These are phyloP conservation scores for Litsea cubeba DNA, from an alignment of 164 flowering plant genomes.

Conservation along the genomic window DNA sequence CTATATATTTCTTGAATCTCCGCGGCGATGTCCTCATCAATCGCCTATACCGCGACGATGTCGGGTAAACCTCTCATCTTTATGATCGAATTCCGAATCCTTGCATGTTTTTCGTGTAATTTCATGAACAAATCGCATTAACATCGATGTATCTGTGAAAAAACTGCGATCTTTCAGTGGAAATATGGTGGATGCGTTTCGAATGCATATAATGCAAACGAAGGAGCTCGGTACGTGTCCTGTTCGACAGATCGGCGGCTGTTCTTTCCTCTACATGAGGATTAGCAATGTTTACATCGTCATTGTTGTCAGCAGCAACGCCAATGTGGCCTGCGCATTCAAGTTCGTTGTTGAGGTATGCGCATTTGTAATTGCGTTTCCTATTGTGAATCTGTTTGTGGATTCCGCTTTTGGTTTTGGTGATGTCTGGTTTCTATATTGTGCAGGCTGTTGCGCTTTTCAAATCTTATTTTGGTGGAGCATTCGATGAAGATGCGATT, in stretches of 20 bases:
- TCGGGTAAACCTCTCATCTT: slow-evolving; percentile 49
- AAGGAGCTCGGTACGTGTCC: slow-evolving; percentile 99
- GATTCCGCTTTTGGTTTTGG: neutral
- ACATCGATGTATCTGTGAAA: too few relatives aligned
- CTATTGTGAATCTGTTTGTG: too few relatives aligned
- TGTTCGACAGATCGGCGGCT: slow-evolving; percentile 97
- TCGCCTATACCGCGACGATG: slow-evolving; percentile 98
- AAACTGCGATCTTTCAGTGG: slow-evolving; percentile 44
- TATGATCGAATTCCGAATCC: neutral
- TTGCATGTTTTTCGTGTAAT: too few relatives aligned
- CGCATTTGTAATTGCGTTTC: neutral
- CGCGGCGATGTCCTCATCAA: slow-evolving; percentile 99
- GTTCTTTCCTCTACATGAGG: slow-evolving; percentile 98
- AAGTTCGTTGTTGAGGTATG: slow-evolving; percentile 98
- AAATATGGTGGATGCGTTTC: slow-evolving; percentile 99
- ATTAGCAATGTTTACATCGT: slow-evolving; percentile 98
- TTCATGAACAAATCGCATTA: too few relatives aligned
- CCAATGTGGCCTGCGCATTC: slow-evolving; percentile 97
- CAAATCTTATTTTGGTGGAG: slow-evolving; percentile 98
- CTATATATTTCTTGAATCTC: slow-evolving; percentile 91
- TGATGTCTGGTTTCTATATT: neutral
- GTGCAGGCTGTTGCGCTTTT: slow-evolving; percentile 91
- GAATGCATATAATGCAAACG: slow-evolving; percentile 97
- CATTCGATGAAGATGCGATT: slow-evolving; percentile 98
- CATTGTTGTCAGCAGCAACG: slow-evolving; percentile 99